phyloP scores from a whole-genome alignment of 1,284 basidiomycete genomes.

The Limonomyces culmigenus region DNA sequence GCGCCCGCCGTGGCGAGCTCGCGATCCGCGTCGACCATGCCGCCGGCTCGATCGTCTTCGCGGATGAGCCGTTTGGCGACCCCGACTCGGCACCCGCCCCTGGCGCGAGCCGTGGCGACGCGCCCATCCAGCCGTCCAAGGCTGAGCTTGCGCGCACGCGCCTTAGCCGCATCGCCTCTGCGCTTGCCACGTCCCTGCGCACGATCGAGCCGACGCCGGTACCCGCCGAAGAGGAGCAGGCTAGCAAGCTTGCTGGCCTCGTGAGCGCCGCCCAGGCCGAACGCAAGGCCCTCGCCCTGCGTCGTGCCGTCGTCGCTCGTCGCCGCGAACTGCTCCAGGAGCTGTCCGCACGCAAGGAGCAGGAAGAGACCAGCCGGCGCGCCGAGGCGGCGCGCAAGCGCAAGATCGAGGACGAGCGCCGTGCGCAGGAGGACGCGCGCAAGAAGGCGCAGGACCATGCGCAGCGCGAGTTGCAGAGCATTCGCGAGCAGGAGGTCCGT shows the following conservation, averaged over 20 bases:
- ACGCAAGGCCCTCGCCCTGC: conserved; percentile 60
- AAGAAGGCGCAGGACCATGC: conserved; percentile 17
- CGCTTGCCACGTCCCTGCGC: conserved; percentile 55
- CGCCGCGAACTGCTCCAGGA: conserved; percentile 83
- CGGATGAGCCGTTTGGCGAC: conserved; percentile 56
- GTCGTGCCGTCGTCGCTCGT: conserved; percentile 72
- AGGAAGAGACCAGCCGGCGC: conserved; percentile 73
- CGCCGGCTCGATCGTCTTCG: conserved; percentile 73
- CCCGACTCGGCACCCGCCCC: conserved; percentile 15
- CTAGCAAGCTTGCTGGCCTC: conserved; percentile 33
- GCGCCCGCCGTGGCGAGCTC: conserved; percentile 80
- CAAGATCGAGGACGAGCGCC: conserved; percentile 58
- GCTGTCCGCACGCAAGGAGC: conserved; percentile 74
- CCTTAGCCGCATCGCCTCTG: conserved; percentile 58
- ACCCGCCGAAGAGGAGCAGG: conserved; percentile 31
- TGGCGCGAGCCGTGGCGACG: conserved; percentile 18
- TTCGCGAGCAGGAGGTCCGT: conserved; percentile 74
- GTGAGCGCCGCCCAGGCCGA: conserved; percentile 49
- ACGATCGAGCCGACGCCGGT: conserved; percentile 26
- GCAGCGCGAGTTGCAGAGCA: conserved; percentile 69
- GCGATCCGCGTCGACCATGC: conserved; percentile 85
- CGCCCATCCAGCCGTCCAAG: conserved; percentile 44
- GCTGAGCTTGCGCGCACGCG: conserved; percentile 60
- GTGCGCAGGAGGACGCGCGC: conserved; percentile 62
- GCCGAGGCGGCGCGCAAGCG: conserved; percentile 57